Evolutionary conservation across 169 alveolate genomes (phyloP).

Genomic region (Babesia ovis): DNA sequence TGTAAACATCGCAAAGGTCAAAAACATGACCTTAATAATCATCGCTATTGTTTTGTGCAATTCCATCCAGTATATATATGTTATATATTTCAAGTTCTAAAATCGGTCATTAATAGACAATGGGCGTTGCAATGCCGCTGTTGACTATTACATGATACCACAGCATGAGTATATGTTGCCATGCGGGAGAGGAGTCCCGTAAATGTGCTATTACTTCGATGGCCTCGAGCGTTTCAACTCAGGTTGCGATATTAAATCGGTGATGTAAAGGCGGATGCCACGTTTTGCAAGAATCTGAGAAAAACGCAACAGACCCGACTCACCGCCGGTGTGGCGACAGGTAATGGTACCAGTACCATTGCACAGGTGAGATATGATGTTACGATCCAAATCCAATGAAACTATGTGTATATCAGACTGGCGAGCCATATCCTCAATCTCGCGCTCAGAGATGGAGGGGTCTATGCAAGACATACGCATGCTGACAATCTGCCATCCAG

Average conservation of each 20-base stretch:
- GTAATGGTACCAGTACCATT: conserved; percentile 59
- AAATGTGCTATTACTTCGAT: not conserved
- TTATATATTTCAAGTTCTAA: too few species aligned
- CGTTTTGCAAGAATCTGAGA: conserved; percentile 3
- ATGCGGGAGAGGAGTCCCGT: too few species aligned
- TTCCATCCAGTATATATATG: too few species aligned
- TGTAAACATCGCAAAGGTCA: too few species aligned
- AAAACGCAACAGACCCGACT: conserved; percentile 5
- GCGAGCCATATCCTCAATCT: conserved; percentile 31
- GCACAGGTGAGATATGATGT: conserved; percentile 53
- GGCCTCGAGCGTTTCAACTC: not conserved
- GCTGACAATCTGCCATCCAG: conserved; percentile 28
- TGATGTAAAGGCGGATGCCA: conserved; percentile 19
- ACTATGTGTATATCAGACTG: conserved; percentile 38
- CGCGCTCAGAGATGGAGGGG: conserved; percentile 33
- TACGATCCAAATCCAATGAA: conserved; percentile 35
- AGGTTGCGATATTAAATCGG: conserved; percentile 22
- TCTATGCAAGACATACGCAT: conserved; percentile 40
- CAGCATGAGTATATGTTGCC: too few species aligned
- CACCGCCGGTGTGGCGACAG: conserved; percentile 46
- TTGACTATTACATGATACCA: too few species aligned
- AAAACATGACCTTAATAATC: too few species aligned
- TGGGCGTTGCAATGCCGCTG: too few species aligned
- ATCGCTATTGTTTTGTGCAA: too few species aligned
- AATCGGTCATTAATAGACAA: too few species aligned